phyloP scores from a whole-genome alignment of 176 grass and related monocot genomes.

The Leersia perrieri region DNA sequence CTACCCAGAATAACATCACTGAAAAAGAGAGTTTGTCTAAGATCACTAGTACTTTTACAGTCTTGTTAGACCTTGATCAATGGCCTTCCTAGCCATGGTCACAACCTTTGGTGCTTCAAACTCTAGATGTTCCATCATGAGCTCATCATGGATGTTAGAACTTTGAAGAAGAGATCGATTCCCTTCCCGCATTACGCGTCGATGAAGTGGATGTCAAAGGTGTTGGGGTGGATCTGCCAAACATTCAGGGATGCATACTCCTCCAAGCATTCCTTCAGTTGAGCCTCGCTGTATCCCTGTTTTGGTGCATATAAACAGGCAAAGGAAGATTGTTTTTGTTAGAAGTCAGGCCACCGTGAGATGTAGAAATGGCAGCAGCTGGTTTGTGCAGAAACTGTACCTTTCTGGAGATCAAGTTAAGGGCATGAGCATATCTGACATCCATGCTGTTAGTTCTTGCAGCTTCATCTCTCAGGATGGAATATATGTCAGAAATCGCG shows the following conservation, averaged over 20 bases:
- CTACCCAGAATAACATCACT: not conserved
- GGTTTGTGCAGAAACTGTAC: constrained; percentile 33
- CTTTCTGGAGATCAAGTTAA: constrained; percentile 99
- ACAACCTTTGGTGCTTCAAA: not conserved
- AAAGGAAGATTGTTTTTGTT: constrained; percentile 5
- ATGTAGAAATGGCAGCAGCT: not conserved
- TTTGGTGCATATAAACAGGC: constrained; percentile 12
- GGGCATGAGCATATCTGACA: constrained; percentile 88
- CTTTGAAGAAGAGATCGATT: not conserved
- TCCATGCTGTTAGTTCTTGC: constrained; percentile 80
- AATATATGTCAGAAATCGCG: constrained; percentile 98
- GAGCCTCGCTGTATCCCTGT: constrained; percentile 94
- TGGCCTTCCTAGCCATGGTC: not conserved
- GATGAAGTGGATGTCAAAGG: constrained; percentile 93
- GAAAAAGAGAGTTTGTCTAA: not conserved
- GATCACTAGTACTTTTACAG: not conserved
- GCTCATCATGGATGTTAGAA: constrained; percentile 13
- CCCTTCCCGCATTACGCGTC: constrained; percentile 47
- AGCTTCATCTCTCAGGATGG: constrained; percentile 89
- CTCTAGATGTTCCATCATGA: not conserved
- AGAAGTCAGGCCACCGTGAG: not conserved
- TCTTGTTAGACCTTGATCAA: constrained; percentile 22
- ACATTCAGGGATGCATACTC: constrained; percentile 97
- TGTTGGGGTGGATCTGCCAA: constrained; percentile 97
- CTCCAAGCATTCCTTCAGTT: constrained; percentile 95